Conservation (phyloP, 371 early-diverging fungal species). For the Mortierella sp. region DNA sequence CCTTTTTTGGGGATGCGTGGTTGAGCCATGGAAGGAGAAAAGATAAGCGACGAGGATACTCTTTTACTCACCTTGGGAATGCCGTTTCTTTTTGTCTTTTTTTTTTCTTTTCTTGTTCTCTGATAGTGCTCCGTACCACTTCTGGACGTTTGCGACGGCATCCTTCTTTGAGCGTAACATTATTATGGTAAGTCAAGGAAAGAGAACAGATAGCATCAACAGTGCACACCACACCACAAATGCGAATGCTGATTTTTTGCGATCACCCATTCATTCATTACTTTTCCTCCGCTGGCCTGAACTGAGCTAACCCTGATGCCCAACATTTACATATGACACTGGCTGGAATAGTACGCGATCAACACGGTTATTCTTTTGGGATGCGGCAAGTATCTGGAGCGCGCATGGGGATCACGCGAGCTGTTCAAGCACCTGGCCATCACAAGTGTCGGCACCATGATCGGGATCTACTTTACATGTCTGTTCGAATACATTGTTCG, state of each 20-base stretch:
- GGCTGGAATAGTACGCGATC: constrained; percentile 59
- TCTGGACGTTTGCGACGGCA: constrained; percentile 56
- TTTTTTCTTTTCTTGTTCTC: background rate
- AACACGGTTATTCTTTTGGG: constrained; percentile 65
- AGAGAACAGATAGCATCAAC: background rate
- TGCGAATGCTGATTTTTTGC: no score
- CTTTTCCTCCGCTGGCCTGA: no score
- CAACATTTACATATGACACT: background rate
- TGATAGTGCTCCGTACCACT: constrained; percentile 39
- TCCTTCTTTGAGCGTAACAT: constrained; percentile 44
- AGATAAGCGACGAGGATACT: background rate
- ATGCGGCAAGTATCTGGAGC: constrained; percentile 83
- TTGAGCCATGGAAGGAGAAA: background rate
- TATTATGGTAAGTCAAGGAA: constrained; percentile 29
- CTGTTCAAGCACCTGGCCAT: constrained; percentile 74
- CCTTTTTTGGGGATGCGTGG: no score
- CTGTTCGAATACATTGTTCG: constrained; percentile 72
- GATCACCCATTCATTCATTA: no score
- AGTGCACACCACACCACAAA: background rate
- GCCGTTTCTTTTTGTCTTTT: background rate
- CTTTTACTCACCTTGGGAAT: background rate
- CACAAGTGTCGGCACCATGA: constrained; percentile 66
- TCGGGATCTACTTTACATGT: constrained; percentile 70
- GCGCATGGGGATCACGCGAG: constrained; percentile 81
- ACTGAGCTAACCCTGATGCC: background rate